Evolutionary conservation across 257 asterid genomes (phyloP).

Genomic region (Capsicum rhomboideum): DNA sequence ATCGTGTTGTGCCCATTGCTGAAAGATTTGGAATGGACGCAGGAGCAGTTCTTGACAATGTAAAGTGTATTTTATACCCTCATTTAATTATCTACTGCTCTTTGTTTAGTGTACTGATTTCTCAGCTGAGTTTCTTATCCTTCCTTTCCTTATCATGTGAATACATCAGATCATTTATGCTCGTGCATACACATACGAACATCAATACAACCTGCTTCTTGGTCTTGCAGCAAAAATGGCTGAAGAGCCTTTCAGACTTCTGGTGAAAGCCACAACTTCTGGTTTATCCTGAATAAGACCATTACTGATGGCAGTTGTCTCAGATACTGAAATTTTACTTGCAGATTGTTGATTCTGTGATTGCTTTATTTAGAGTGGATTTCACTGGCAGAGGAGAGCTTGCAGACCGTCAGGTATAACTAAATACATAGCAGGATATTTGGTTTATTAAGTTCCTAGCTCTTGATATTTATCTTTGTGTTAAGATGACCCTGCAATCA

Average conservation of each 20-base stretch:
- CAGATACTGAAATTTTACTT: slow-evolving; percentile 8
- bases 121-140: neutral
- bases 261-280: slow-evolving; percentile 45
- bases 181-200: slow-evolving; percentile 99
- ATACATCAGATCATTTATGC: slow-evolving; percentile 76
- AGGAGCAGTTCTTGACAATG: slow-evolving; percentile 98
- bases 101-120: neutral
- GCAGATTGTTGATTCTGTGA: slow-evolving; percentile 95
- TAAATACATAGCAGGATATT: neutral
- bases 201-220: slow-evolving; percentile 93
- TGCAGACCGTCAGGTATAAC: slow-evolving; percentile 85
- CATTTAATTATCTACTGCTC: neutral
- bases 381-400: slow-evolving; percentile 99
- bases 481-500: neutral
- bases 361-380: slow-evolving; percentile 93
- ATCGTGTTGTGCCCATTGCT: slow-evolving; percentile 90
- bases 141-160: neutral
- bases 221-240: slow-evolving; percentile 99
- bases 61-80: slow-evolving; percentile 19
- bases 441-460: neutral
- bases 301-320: slow-evolving; percentile 1
- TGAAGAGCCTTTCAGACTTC: slow-evolving; percentile 95
- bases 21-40: slow-evolving; percentile 99
- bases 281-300: neutral
- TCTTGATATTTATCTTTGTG: neutral